Evolutionary conservation across 345 rosid species (phyloP).

Genomic region (Adansonia digitata): DNA sequence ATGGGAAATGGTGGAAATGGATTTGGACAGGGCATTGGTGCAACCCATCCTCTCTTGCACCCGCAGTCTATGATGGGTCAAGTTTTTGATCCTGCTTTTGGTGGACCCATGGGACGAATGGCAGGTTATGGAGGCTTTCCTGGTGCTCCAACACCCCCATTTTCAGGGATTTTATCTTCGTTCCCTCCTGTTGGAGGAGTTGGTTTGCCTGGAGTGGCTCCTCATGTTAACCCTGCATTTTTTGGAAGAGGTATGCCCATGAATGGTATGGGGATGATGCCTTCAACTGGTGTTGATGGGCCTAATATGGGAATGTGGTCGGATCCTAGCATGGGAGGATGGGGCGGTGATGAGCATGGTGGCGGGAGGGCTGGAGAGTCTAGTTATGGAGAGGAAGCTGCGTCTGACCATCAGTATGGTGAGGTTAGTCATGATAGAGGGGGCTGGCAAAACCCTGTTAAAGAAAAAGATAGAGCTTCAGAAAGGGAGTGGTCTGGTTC

Average conservation of each 20-base stretch:
- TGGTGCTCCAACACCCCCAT: background rate
- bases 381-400: background rate
- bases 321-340: slow-evolving; percentile 7
- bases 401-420: background rate
- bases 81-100: slow-evolving; percentile 3
- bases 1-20: slow-evolving; percentile 10
- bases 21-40: background rate
- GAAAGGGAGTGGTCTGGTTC: background rate
- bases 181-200: background rate
- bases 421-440: background rate
- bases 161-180: background rate
- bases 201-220: background rate
- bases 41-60: background rate
- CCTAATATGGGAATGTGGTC: background rate
- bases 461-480: background rate
- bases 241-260: slow-evolving; percentile 1
- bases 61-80: background rate
- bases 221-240: background rate
- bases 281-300: background rate
- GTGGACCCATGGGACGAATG: slow-evolving; percentile 1
- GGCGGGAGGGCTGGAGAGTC: slow-evolving; percentile 13
- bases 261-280: slow-evolving; percentile 1
- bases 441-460: background rate
- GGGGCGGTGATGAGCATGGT: slow-evolving; percentile 9
- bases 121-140: background rate